Evolutionary conservation across 495 filamentous ascomycete species (phyloP).

Genomic region (Polyplosphaeria fusca): DNA sequence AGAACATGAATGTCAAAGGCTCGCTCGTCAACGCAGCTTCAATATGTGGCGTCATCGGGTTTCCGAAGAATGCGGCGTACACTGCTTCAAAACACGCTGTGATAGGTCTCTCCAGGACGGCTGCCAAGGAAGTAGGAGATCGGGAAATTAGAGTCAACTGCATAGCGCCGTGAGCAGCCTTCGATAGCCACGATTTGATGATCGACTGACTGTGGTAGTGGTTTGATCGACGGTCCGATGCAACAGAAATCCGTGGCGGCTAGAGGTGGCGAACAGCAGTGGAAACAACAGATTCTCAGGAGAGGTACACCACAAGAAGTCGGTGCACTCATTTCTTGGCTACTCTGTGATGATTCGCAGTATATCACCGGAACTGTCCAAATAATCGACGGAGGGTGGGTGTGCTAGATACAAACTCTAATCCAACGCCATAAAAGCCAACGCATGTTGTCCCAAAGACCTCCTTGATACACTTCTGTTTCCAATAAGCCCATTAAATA

Average conservation of each 20-base stretch:
- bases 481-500: too few relatives aligned
- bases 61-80: constrained; percentile 53
- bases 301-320: constrained; percentile 32
- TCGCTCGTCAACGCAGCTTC: constrained; percentile 58
- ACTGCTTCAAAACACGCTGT: constrained; percentile 54
- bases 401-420: constrained; percentile 30
- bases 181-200: not conserved
- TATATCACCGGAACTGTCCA: constrained; percentile 37
- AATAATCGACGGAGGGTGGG: constrained; percentile 38
- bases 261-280: constrained; percentile 21
- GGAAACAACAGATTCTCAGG: constrained; percentile 25
- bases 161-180: constrained; percentile 35
- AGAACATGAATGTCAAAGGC: constrained; percentile 28
- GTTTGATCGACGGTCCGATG: constrained; percentile 34
- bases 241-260: constrained; percentile 27
- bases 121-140: constrained; percentile 57
- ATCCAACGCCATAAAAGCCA: not conserved
- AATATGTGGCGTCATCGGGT: constrained; percentile 55
- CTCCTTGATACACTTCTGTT: too few relatives aligned
- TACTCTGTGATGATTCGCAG: constrained; percentile 38
- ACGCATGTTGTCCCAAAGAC: too few relatives aligned
- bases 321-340: constrained; percentile 36
- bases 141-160: constrained; percentile 59
- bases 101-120: constrained; percentile 56
- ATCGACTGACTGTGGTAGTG: constrained; percentile 12